Conservation (phyloP, 2,329 filamentous ascomycete species). For the Pestalotiopsis sp. region DNA sequence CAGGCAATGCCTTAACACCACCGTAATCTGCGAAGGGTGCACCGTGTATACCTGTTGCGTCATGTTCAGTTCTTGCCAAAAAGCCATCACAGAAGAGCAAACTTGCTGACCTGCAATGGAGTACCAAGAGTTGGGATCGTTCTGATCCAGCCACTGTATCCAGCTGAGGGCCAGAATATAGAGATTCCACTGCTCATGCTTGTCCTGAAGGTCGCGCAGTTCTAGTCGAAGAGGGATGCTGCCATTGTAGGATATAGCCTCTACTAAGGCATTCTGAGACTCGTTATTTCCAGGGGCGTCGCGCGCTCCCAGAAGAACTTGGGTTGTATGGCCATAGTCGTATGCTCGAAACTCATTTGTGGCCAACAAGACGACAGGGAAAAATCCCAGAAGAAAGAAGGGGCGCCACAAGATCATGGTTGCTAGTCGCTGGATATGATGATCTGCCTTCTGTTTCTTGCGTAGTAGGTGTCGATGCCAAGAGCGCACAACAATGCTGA, state of each 20-base stretch:
- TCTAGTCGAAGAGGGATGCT: conserved; percentile 60
- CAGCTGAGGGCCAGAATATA: conserved; percentile 75
- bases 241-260: conserved; percentile 44
- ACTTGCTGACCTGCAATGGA: conserved; percentile 68
- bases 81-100: conserved; percentile 14
- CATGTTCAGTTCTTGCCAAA: background rate
- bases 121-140: conserved; percentile 71
- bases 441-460: background rate
- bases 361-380: background rate
- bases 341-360: conserved; percentile 33
- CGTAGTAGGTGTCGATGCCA: background rate
- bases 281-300: conserved; percentile 32
- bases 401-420: background rate
- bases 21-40: conserved; percentile 65
- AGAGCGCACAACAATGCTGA: background rate
- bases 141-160: conserved; percentile 70
- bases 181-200: conserved; percentile 72
- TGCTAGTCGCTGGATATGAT: background rate
- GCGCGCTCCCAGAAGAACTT: conserved; percentile 41
- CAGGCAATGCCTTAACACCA: conserved; percentile 50
- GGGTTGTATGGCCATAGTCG: conserved; percentile 53
- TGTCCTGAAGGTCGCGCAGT: conserved; percentile 66
- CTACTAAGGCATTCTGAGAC: conserved; percentile 39
- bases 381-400: background rate
- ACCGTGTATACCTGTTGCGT: conserved; percentile 72